Conservation (phyloP, 2,329 filamentous ascomycete genomes). For the Microcyclospora pomicola region DNA sequence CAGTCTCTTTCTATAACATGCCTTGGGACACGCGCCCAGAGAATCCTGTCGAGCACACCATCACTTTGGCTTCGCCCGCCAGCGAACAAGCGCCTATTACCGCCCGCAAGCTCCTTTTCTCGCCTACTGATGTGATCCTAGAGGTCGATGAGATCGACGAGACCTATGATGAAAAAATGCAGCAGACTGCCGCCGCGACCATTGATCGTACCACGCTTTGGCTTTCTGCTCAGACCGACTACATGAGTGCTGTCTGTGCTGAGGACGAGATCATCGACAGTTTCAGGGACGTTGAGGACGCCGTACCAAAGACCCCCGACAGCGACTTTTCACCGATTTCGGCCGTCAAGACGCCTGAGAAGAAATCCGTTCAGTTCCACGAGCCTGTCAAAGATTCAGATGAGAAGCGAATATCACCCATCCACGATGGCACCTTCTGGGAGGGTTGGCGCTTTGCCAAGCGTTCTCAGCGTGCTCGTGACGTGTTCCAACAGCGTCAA, state of each 20-base stretch:
- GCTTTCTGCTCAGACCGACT: constrained; percentile 69
- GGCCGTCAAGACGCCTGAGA: constrained; percentile 19
- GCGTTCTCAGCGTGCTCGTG: constrained; percentile 45
- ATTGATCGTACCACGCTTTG: constrained; percentile 75
- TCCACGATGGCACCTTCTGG: constrained; percentile 53
- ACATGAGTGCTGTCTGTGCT: constrained; percentile 29
- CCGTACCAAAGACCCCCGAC: constrained; percentile 19
- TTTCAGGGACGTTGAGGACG: constrained; percentile 18
- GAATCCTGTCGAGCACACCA: constrained; percentile 49
- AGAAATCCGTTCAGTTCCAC: constrained; percentile 68
- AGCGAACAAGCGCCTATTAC: constrained; percentile 43
- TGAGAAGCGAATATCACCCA: constrained; percentile 19
- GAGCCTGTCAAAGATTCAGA: constrained; percentile 21
- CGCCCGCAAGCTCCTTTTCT: constrained; percentile 40
- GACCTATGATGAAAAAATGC: constrained; percentile 59
- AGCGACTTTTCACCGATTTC: constrained; percentile 24
- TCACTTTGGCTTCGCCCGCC: constrained; percentile 39
- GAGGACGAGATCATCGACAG: constrained; percentile 17
- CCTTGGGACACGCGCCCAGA: constrained; percentile 45
- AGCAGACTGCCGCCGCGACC: constrained; percentile 56
- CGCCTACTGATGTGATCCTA: constrained; percentile 22
- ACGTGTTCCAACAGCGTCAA: constrained; percentile 74
- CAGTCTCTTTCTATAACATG: constrained; percentile 76
- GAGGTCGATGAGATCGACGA: constrained; percentile 45
- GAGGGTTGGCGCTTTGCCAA: constrained; percentile 52